Evolutionary conservation across 257 asterid species (phyloP).

Genomic region (Gynochthodes officinalis): DNA sequence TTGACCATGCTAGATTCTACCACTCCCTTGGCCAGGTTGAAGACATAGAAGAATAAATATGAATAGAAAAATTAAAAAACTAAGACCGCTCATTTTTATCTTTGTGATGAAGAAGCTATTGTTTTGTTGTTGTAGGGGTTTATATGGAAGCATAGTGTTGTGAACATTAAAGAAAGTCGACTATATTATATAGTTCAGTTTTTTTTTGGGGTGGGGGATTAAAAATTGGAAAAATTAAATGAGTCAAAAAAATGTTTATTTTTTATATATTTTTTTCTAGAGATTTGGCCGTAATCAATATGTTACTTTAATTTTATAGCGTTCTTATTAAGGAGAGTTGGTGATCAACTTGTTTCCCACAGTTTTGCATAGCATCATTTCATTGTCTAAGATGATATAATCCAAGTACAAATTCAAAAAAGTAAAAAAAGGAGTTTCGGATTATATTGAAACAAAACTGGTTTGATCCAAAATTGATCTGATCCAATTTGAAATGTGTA

Average conservation of each 20-base stretch:
- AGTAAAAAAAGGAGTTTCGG: no score
- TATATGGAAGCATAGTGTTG: neutral
- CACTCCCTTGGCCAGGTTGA: constrained; percentile 14
- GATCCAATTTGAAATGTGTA: no score
- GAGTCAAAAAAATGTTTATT: no score
- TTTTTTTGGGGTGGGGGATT: no score
- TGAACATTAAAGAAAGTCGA: constrained; percentile 8
- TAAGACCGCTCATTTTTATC: constrained; percentile 27
- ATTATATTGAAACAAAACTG: no score
- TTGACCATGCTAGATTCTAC: constrained; percentile 28
- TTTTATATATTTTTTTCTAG: neutral
- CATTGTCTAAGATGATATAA: no score
- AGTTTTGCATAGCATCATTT: neutral
- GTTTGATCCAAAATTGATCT: no score
- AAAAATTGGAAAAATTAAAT: no score
- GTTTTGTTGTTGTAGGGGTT: no score
- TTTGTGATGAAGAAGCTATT: constrained; percentile 7
- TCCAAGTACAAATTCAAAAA: no score
- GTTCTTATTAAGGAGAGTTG: neutral
- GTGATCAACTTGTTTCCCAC: neutral
- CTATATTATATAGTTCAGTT: no score
- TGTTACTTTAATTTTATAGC: neutral
- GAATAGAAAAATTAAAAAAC: neutral
- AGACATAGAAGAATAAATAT: constrained; percentile 7
- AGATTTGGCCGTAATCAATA: neutral